Evolutionary conservation across 371 early-diverging fungal species (phyloP).

Genomic region (Mortierella sp.): DNA sequence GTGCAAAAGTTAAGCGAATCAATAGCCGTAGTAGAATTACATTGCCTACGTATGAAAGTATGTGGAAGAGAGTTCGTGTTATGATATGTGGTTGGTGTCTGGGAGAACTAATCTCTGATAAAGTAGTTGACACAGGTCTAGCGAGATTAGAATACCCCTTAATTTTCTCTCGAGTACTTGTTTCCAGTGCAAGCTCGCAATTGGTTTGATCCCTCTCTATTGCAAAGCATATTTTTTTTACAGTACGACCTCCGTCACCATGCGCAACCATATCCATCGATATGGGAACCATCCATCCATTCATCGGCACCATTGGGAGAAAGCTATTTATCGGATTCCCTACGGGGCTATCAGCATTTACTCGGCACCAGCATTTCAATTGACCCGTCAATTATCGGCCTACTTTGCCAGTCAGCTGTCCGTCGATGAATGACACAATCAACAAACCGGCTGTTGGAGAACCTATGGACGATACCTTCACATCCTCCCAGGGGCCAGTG

Average conservation of each 20-base stretch:
- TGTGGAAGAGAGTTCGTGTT: too few relatives aligned
- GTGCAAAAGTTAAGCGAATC: too few relatives aligned
- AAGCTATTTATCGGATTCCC: not conserved
- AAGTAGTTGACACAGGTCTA: too few relatives aligned
- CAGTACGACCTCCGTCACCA: slow-evolving; percentile 19
- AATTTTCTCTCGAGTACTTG: not conserved
- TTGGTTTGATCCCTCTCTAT: slow-evolving; percentile 31
- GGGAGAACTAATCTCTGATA: too few relatives aligned
- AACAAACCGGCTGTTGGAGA: not conserved
- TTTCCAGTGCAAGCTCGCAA: not conserved
- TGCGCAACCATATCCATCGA: not conserved
- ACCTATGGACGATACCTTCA: too few relatives aligned
- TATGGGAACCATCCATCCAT: slow-evolving; percentile 19
- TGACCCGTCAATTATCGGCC: too few relatives aligned
- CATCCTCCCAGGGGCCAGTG: too few relatives aligned
- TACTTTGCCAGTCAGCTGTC: too few relatives aligned
- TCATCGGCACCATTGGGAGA: not conserved
- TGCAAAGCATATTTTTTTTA: slow-evolving; percentile 26
- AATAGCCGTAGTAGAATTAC: too few relatives aligned
- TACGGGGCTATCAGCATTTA: not conserved
- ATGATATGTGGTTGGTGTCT: too few relatives aligned
- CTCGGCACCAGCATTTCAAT: not conserved
- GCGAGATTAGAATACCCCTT: not conserved
- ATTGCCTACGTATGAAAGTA: too few relatives aligned
- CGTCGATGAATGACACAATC: not conserved